A percentile compares a stretch with the other conserved stretches of the same genome.
Evolutionary conservation across 1,139 yeast species (phyloP).

Genomic region (Hanseniaspora gamundiae): DNA sequence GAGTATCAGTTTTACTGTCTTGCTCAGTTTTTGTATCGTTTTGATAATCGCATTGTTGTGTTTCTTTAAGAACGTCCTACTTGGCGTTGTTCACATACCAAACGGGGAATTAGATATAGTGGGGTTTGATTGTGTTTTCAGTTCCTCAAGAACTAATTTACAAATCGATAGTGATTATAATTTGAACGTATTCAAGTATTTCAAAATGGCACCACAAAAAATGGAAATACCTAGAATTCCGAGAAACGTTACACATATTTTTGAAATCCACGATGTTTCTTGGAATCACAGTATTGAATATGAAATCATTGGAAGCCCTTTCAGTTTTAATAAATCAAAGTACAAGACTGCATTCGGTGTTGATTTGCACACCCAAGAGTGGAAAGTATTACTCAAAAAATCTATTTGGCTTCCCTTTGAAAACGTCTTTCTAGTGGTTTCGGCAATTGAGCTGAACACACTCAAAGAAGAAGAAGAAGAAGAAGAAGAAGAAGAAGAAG

Average conservation of each 20-base stretch:
- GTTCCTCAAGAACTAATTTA: too few relatives aligned
- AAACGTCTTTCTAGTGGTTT: not conserved
- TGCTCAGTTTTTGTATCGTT: too few relatives aligned
- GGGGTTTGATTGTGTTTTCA: too few relatives aligned
- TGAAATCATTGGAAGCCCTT: not conserved
- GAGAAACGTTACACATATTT: too few relatives aligned
- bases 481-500: too few relatives aligned
- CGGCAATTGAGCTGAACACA: not conserved
- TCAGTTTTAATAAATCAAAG: not conserved
- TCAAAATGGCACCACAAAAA: not conserved
- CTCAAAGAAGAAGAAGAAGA: too few relatives aligned
- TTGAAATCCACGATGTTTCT: too few relatives aligned
- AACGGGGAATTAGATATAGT: too few relatives aligned
- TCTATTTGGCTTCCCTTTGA: conserved; percentile 1
- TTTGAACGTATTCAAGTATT: not conserved
- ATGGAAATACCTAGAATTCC: not conserved
- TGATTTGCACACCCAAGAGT: not conserved
- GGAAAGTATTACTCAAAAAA: not conserved
- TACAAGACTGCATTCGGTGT: not conserved
- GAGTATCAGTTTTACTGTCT: too few relatives aligned
- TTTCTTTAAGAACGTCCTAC: too few relatives aligned
- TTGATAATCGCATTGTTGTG: too few relatives aligned
- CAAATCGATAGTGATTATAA: not conserved
- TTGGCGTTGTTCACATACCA: too few relatives aligned
- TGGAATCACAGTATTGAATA: not conserved